Percentiles rank a stretch among this genome's conserved stretches.
Conservation (phyloP, 768 basidiomycete species). For the Suillus subaureus region DNA sequence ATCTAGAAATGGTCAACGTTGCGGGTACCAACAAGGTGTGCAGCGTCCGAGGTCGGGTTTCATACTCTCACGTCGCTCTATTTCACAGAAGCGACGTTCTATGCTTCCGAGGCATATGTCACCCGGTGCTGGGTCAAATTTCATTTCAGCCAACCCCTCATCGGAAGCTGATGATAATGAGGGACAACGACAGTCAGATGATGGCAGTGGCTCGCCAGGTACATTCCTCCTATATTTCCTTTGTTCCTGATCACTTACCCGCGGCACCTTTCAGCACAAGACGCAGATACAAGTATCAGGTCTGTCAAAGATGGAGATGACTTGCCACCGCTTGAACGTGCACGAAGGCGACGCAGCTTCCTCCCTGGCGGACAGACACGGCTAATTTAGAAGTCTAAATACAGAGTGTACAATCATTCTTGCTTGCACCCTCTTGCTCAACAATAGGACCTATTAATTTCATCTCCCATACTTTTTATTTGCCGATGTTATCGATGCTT, state of each 20-base stretch:
- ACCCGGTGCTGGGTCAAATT: constrained; percentile 24
- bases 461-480: background rate
- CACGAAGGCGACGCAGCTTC: constrained; percentile 50
- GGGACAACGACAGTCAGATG: constrained; percentile 37
- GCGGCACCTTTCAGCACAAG: constrained; percentile 22
- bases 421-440: background rate
- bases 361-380: constrained; percentile 35
- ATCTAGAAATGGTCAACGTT: constrained; percentile 59
- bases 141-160: constrained; percentile 12
- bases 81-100: constrained; percentile 65
- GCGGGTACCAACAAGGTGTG: constrained; percentile 66
- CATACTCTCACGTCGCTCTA: background rate
- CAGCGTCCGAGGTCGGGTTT: background rate
- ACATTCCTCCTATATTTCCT: constrained; percentile 14
- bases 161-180: constrained; percentile 14
- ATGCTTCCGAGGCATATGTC: constrained; percentile 67
- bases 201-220: constrained; percentile 24
- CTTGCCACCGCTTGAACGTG: constrained; percentile 70
- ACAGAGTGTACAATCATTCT: background rate
- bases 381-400: constrained; percentile 17
- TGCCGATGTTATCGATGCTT: background rate
- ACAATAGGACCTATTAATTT: background rate
- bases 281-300: constrained; percentile 26
- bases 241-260: constrained; percentile 12
- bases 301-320: constrained; percentile 50